Conservation (phyloP, 1,139 yeast genomes). For the Suhomyces coccinellae region DNA sequence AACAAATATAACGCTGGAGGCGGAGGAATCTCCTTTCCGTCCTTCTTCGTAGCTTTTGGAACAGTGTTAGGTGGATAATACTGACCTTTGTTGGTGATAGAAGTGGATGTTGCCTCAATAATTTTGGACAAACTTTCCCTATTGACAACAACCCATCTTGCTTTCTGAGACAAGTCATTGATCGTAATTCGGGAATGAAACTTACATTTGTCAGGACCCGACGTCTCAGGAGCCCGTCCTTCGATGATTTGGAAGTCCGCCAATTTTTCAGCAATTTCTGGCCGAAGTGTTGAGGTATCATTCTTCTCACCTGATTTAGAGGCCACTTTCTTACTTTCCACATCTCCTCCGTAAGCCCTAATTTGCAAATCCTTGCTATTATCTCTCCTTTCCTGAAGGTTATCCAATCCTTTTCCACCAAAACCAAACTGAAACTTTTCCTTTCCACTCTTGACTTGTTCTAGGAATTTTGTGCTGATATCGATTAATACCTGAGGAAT, state of each 20-base stretch:
- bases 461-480: slow-evolving; percentile 58
- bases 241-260: slow-evolving; percentile 53
- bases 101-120: slow-evolving; percentile 70
- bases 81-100: slow-evolving; percentile 82
- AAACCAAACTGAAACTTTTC: slow-evolving; percentile 74
- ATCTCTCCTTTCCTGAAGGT: slow-evolving; percentile 69
- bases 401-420: slow-evolving; percentile 91
- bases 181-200: slow-evolving; percentile 74
- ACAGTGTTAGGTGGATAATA: slow-evolving; percentile 62
- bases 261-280: slow-evolving; percentile 19
- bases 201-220: slow-evolving; percentile 61
- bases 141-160: slow-evolving; percentile 80
- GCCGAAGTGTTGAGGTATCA: slow-evolving; percentile 2
- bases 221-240: slow-evolving; percentile 59
- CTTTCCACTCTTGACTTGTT: slow-evolving; percentile 67
- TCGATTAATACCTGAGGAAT: slow-evolving; percentile 52
- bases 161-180: slow-evolving; percentile 83
- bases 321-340: neutral
- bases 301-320: neutral
- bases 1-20: slow-evolving; percentile 78
- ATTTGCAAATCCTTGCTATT: slow-evolving; percentile 54
- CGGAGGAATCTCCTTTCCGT: slow-evolving; percentile 41
- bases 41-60: slow-evolving; percentile 34
- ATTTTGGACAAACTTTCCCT: slow-evolving; percentile 64
- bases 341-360: slow-evolving; percentile 30